These are phyloP conservation scores for Phaeomoniella chlamydospora DNA, from an alignment of 2,329 filamentous ascomycete genomes.

Conservation along the genomic window DNA sequence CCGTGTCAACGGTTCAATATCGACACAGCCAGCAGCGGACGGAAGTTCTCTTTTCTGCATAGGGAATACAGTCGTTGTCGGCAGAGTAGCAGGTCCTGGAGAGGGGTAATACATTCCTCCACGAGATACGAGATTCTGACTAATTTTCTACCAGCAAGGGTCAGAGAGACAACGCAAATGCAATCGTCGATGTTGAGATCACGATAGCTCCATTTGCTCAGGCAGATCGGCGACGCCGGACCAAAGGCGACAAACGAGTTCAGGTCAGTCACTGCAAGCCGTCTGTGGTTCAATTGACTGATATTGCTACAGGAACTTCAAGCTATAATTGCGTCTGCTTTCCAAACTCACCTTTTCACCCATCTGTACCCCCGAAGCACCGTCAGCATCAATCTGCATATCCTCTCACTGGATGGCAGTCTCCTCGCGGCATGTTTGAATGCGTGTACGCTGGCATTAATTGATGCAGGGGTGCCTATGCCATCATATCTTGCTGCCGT, in stretches of 20 bases:
- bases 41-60: conserved; percentile 90
- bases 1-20: conserved; percentile 74
- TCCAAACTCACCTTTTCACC: conserved; percentile 65
- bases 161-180: conserved; percentile 11
- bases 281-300: conserved; percentile 1
- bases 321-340: conserved; percentile 62
- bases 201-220: conserved; percentile 12
- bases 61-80: conserved; percentile 95
- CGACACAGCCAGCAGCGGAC: conserved; percentile 82
- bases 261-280: not conserved
- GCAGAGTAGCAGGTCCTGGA: conserved; percentile 72
- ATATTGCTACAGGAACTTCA: conserved; percentile 73
- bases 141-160: conserved; percentile 7
- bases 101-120: conserved; percentile 38
- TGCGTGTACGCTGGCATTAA: conserved; percentile 75
- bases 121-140: not conserved
- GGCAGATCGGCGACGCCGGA: conserved; percentile 9
- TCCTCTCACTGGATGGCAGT: conserved; percentile 80
- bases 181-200: conserved; percentile 11
- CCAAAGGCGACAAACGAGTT: conserved; percentile 10
- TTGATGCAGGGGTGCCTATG: conserved; percentile 95
- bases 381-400: conserved; percentile 70
- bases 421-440: conserved; percentile 83
- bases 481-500: conserved; percentile 78
- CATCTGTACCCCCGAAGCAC: conserved; percentile 80